Conservation (phyloP, 345 rosid genomes). For the Eucalyptus regnans region DNA sequence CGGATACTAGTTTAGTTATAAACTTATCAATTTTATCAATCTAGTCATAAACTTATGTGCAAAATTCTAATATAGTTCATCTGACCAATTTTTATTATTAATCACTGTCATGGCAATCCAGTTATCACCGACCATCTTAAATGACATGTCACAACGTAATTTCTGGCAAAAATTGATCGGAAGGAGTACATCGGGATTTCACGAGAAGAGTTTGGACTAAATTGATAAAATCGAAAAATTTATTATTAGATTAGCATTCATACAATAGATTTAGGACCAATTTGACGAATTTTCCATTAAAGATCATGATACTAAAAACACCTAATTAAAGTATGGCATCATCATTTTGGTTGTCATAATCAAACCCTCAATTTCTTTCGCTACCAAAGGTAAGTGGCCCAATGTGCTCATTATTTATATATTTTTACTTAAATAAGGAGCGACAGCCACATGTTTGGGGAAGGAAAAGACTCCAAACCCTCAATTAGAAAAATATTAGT, state of each 20-base stretch:
- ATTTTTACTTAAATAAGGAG: not conserved
- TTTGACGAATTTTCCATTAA: not conserved
- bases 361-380: not conserved
- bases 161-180: fast-evolving
- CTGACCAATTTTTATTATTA: fast-evolving
- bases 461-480: not conserved
- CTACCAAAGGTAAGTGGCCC: not conserved
- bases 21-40: not conserved
- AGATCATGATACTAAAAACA: not conserved
- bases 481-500: not conserved
- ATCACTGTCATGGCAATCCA: fast-evolving
- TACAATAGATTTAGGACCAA: fast-evolving
- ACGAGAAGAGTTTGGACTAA: fast-evolving
- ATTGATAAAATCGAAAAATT: fast-evolving
- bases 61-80: fast-evolving
- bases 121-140: fast-evolving
- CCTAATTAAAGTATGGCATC: not conserved
- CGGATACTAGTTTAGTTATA: fast-evolving
- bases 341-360: not conserved
- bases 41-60: fast-evolving
- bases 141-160: not conserved
- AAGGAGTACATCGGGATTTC: fast-evolving
- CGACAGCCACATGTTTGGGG: not conserved
- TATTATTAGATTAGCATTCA: fast-evolving
- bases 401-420: not conserved